phyloP scores from a whole-genome alignment of 768 basidiomycete species.

The Arthromyces matolae region DNA sequence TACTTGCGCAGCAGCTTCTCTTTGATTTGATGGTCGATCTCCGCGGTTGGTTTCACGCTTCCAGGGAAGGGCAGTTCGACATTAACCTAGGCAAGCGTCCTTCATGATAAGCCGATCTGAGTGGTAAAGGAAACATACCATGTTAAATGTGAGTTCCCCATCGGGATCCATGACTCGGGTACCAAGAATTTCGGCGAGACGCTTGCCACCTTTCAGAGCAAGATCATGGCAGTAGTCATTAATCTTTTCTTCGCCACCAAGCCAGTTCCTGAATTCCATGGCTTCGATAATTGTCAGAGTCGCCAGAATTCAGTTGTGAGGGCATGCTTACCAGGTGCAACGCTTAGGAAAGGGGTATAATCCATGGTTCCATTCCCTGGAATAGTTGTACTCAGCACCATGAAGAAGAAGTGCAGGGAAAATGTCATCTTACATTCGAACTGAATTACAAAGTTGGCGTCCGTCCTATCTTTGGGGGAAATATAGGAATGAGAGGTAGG shows the following conservation, averaged over 20 bases:
- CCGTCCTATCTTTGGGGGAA: conserved; percentile 35
- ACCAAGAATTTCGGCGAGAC: conserved; percentile 59
- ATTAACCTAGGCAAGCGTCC: conserved; percentile 28
- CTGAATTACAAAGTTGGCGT: conserved; percentile 39
- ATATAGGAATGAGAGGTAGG: conserved; percentile 52
- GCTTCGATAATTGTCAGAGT: conserved; percentile 37
- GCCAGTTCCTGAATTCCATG: conserved; percentile 69
- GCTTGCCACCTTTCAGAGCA: conserved; percentile 63
- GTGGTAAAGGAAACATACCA: conserved; percentile 49
- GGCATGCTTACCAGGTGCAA: conserved; percentile 39
- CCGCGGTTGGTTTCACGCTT: conserved; percentile 16
- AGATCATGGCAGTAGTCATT: conserved; percentile 70
- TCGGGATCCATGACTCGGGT: conserved; percentile 63
- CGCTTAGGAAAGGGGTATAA: conserved; percentile 44
- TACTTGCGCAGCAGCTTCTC: conserved; percentile 29
- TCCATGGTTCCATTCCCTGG: conserved; percentile 60
- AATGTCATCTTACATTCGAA: conserved; percentile 31
- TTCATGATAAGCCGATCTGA: neutral
- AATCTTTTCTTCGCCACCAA: conserved; percentile 81
- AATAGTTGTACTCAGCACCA: neutral
- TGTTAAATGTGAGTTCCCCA: conserved; percentile 63
- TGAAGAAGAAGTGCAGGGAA: neutral
- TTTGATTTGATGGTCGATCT: conserved; percentile 24
- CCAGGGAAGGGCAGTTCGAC: conserved; percentile 38
- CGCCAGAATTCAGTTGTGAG: neutral